Base-by-base conservation (phyloP, 805 yeast genomes). In the Starmerella cellae region DNA sequence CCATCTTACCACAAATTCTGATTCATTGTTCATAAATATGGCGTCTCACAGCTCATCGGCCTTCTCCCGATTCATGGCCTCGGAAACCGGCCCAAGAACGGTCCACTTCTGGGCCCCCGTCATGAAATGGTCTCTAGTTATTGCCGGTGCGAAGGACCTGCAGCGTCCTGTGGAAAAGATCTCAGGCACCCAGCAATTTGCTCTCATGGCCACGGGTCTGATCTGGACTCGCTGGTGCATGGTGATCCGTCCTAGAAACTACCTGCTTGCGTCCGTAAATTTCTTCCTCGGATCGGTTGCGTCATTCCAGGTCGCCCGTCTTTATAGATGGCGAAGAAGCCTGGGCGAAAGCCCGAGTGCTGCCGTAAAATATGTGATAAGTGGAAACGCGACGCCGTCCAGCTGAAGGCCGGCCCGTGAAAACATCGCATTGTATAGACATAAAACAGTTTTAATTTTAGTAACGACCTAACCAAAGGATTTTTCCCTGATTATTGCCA, bases 211-310 rank as follows among this genome's bases (percentile, higher is more conserved):
- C 37, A 88, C 98, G 1, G 98, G 96, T 42, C 75, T 75, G 41
- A 84, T 88, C 55, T 88, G 98, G 98, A 88, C 98, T 28, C 76
- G 98, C 62, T 88, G 97, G 97, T 85, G 95, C 14, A 74, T 87
- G 64, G 91, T 87, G 50, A 88, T 88, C 58, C 75, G 68, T 51
- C 98, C 98, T 33, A 79, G 80, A 65, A 88, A 88, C 64, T 70
- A 71, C 53, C 66, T 91, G 47, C 70, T 91, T 52, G 98, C 97
- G 3, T 75, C 88, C 23, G 98, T 88, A 43, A 88, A 88, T 65
- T 84, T 85, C 69, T 88, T 91, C 71, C 67, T 88, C 42, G 95
- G 94, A 21, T 66, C 78, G 26, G 94, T 93, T 37, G 95, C 97
- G 2, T 82, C 88, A 24, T 75, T 69, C 60, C 97, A 88, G 68